A percentile compares a stretch with the other conserved stretches of the same genome.
These are phyloP conservation scores for Rhododendron ferrugineum DNA, from an alignment of 148 eudicot species.

Conservation along the genomic window DNA sequence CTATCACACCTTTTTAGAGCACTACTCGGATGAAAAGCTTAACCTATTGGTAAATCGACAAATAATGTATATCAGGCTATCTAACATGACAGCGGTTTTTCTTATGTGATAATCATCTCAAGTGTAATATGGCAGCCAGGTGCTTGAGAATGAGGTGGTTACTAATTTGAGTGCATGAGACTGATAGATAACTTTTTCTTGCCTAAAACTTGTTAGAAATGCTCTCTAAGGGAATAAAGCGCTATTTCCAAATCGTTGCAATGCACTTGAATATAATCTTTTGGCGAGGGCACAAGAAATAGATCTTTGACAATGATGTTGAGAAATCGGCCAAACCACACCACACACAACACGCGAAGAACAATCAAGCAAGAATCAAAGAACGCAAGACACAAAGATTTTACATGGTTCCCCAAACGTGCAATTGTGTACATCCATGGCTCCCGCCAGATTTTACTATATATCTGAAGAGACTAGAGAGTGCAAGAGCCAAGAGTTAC, in stretches of 20 bases:
- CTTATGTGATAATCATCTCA: not conserved
- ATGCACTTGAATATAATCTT: not conserved
- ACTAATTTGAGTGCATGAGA: not conserved
- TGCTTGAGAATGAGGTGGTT: not conserved
- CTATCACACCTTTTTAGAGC: not conserved
- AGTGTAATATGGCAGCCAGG: not conserved
- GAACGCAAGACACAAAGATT: too few relatives aligned
- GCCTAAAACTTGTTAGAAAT: not conserved
- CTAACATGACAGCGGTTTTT: not conserved
- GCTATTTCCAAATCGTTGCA: too few relatives aligned
- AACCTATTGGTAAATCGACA: not conserved
- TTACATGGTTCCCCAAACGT: too few relatives aligned
- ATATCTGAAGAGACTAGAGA: too few relatives aligned
- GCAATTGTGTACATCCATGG: too few relatives aligned
- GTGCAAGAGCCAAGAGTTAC: too few relatives aligned
- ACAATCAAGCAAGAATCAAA: too few relatives aligned
- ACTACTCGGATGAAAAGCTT: not conserved
- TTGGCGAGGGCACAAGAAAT: not conserved
- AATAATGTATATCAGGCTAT: not conserved
- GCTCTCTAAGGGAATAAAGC: too few relatives aligned
- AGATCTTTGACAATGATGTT: not conserved
- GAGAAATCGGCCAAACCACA: too few relatives aligned
- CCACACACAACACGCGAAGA: too few relatives aligned
- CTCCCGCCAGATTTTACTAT: too few relatives aligned
- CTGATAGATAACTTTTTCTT: not conserved